Base-by-base conservation (phyloP, 192 early-diverging fungal species). In the Coemansia sp. region DNA sequence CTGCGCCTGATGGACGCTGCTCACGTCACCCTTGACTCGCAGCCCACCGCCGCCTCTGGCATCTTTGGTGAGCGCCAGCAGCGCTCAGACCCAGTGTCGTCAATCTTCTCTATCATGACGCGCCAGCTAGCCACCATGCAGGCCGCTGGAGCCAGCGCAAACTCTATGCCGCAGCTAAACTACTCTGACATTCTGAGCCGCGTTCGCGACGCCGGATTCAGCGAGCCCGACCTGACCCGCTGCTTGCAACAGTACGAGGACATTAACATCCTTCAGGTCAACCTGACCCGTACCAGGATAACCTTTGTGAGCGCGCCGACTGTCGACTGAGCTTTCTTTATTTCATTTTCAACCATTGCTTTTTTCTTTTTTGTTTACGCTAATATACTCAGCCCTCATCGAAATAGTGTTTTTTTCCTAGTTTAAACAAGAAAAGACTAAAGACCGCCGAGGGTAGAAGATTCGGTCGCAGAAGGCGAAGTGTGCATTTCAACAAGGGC, bases 1-100 rank as follows among this genome's bases (percentile, higher is more conserved):
- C 72, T 95, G 75, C 85, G 94, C 8, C 72, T 95, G 58, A 86
- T 94, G 79, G 89, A 95, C 56, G 91, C 97, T 6, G 91, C 91
- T 50, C 96, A 99, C 70, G 84, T 90, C 26, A 92, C 91, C 18
- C 82, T 85, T 5, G 86, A 93, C 43, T 71, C 84, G 38, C 82
- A 76, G 29, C 74, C 78, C 6, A 53, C 68, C 24, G 61, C 34
- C 18, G 41, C 55, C 35, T 40, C 63, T 2, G 60, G 62, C 38
- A 53, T 64, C 6, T 59, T 69, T 37, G 69, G 71, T 46, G 72
- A 79, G 48, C 70, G 55, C 67, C 77, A 32, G 56, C 55, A 58
- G 14, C 62, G 64, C 69, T 70, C 62, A 55, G 82, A 62, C 61
- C 66, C 55, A 68, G 80, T 39, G 84, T 90, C 64, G 56, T 82